Conservation (phyloP, 2,329 filamentous ascomycete species). For the Neonectria coccinea region DNA sequence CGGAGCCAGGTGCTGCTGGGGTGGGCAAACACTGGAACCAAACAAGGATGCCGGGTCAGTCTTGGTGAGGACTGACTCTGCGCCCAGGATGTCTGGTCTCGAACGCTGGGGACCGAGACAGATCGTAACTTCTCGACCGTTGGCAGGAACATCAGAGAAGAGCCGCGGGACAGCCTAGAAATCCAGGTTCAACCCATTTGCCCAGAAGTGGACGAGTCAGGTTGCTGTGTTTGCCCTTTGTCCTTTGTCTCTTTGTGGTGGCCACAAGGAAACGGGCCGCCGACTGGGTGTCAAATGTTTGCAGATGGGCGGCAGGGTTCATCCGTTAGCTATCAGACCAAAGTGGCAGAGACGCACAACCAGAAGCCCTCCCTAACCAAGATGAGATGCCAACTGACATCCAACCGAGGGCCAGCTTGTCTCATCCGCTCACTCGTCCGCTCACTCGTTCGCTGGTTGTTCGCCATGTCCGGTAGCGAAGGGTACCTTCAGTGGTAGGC, state of each 20-base stretch:
- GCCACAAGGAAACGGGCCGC: slow-evolving; percentile 2
- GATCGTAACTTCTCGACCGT: slow-evolving; percentile 6
- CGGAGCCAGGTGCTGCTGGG: slow-evolving; percentile 31
- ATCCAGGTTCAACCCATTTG: slow-evolving; percentile 1
- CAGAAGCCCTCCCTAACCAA: slow-evolving; percentile 15
- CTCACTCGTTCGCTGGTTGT: slow-evolving; percentile 5
- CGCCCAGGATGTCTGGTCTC: slow-evolving; percentile 8
- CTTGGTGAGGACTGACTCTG: slow-evolving; percentile 17
- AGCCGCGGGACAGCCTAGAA: slow-evolving; percentile 2
- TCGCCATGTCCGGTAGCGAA: slow-evolving; percentile 11
- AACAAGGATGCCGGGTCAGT: slow-evolving; percentile 26
- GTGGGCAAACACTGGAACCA: slow-evolving; percentile 31
- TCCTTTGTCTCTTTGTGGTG: slow-evolving; percentile 14
- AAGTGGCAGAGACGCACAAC: slow-evolving; percentile 13
- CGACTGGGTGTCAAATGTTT: slow-evolving; percentile 11
- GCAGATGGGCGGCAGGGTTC: slow-evolving; percentile 14
- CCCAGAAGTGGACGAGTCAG: slow-evolving; percentile 7
- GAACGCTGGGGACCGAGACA: slow-evolving; percentile 16
- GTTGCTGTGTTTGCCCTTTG: slow-evolving; percentile 3
- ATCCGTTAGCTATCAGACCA: slow-evolving; percentile 16
- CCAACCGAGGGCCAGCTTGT: slow-evolving; percentile 5
- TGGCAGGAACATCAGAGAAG: slow-evolving; percentile 12
- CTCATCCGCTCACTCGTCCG: slow-evolving; percentile 8
- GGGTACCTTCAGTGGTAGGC: slow-evolving; percentile 17
- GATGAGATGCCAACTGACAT: slow-evolving; percentile 14